phyloP scores from a whole-genome alignment of 345 rosid species.

The Populus euphratica region DNA sequence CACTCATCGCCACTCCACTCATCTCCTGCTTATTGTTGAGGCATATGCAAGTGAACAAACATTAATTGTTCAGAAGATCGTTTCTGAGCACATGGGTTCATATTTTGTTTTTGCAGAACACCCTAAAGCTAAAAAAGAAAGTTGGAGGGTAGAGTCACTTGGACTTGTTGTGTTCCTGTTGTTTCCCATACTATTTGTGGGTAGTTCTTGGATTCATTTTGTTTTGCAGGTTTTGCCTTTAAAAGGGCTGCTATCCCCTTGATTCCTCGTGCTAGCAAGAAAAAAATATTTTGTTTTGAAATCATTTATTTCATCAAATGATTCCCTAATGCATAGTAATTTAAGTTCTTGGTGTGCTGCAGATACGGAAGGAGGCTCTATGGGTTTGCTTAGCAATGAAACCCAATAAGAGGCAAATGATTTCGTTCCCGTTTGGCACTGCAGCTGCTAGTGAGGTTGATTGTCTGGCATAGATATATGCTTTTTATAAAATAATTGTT shows the following conservation, averaged over 20 bases:
- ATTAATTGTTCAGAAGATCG: constrained; percentile 74
- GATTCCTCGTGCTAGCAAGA: neutral
- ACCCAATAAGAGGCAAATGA: constrained; percentile 78
- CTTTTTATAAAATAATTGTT: too few relatives aligned
- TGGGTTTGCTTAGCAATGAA: constrained; percentile 92
- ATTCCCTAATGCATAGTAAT: neutral
- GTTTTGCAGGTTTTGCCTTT: neutral
- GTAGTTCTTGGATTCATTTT: neutral
- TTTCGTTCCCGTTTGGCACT: constrained; percentile 14
- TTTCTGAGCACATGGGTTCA: constrained; percentile 70
- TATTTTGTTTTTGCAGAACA: constrained; percentile 86
- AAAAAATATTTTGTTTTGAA: neutral
- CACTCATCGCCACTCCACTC: neutral
- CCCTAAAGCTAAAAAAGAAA: constrained; percentile 78
- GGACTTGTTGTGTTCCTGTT: neutral
- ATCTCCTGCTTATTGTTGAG: constrained; percentile 32
- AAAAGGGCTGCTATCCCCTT: neutral
- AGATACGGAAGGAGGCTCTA: constrained; percentile 89
- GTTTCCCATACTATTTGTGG: neutral
- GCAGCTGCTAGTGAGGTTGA: too few relatives aligned
- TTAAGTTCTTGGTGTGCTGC: constrained; percentile 16
- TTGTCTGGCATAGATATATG: too few relatives aligned
- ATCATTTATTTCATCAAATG: neutral
- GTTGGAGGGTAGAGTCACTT: constrained; percentile 66
- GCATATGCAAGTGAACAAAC: constrained; percentile 85